These are phyloP conservation scores for Chytriomyces sp. DNA, from an alignment of 192 early-diverging fungal species.

Conservation along the genomic window DNA sequence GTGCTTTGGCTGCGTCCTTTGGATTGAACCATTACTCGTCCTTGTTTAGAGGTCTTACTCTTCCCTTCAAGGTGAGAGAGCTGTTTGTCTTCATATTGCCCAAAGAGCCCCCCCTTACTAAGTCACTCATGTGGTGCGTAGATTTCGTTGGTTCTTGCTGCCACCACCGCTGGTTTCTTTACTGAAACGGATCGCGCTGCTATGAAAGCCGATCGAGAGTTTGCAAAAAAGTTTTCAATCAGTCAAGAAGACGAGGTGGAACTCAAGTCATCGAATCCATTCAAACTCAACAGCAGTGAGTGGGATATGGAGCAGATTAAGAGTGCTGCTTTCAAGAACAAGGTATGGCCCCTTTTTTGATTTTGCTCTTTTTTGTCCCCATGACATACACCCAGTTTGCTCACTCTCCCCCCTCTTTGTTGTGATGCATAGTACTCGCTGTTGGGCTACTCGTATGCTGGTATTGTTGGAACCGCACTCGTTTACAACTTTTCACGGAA, in stretches of 20 bases:
- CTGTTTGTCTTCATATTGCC: background rate
- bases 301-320: background rate
- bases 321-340: conserved; percentile 7
- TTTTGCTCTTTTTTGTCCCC: too few relatives aligned
- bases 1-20: conserved; percentile 10
- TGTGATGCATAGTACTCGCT: background rate
- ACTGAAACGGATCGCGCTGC: conserved; percentile 40
- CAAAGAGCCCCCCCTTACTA: background rate
- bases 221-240: conserved; percentile 37
- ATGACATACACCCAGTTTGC: too few relatives aligned
- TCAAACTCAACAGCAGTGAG: background rate
- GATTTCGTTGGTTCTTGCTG: conserved; percentile 24
- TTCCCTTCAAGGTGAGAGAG: conserved; percentile 35
- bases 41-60: conserved; percentile 24
- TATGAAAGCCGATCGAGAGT: conserved; percentile 40
- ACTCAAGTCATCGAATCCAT: background rate
- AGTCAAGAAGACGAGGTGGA: conserved; percentile 11
- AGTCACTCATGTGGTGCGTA: background rate
- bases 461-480: conserved; percentile 9
- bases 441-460: conserved; percentile 9
- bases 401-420: too few relatives aligned
- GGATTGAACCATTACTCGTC: conserved; percentile 25
- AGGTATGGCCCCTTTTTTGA: background rate
- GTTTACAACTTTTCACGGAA: conserved; percentile 22
- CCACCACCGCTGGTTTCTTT: conserved; percentile 42